Percentiles rank a stretch among this genome's conserved stretches.
Conservation (phyloP, 106 monocot species). For the Allium cepa region DNA sequence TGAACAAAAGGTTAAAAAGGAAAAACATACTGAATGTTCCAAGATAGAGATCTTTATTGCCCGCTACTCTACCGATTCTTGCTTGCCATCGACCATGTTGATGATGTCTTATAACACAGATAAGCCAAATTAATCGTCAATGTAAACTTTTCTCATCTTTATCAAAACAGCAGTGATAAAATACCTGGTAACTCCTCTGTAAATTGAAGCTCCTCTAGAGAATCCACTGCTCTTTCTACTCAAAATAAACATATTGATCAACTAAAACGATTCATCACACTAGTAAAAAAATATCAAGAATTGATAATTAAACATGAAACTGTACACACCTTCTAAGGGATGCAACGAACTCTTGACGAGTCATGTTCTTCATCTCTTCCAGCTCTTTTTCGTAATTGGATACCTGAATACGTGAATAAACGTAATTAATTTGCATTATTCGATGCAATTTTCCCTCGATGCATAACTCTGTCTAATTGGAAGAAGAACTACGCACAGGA, state of each 20-base stretch:
- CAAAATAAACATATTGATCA: not conserved
- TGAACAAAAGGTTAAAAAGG: not conserved
- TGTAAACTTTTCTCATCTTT: no score
- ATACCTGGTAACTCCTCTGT: conserved; percentile 93
- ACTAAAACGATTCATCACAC: no score
- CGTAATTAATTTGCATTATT: no score
- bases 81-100: conserved; percentile 98
- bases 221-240: conserved; percentile 98
- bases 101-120: conserved; percentile 47
- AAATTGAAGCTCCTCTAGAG: conserved; percentile 89
- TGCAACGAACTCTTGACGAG: conserved; percentile 97
- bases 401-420: conserved; percentile 24
- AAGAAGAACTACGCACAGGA: conserved; percentile 30
- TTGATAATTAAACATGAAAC: not conserved
- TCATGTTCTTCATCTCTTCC: conserved; percentile 97
- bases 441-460: no score
- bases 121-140: not conserved
- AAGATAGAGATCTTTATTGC: conserved; percentile 95
- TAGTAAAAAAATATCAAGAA: no score
- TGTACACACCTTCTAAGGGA: conserved; percentile 65
- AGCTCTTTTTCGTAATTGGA: conserved; percentile 89
- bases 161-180: not conserved
- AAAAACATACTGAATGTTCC: conserved; percentile 82
- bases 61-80: conserved; percentile 87
- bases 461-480: not conserved